Evolutionary conservation across 495 filamentous ascomycete species (phyloP).

Genomic region (Barbatosphaeria neglecta): DNA sequence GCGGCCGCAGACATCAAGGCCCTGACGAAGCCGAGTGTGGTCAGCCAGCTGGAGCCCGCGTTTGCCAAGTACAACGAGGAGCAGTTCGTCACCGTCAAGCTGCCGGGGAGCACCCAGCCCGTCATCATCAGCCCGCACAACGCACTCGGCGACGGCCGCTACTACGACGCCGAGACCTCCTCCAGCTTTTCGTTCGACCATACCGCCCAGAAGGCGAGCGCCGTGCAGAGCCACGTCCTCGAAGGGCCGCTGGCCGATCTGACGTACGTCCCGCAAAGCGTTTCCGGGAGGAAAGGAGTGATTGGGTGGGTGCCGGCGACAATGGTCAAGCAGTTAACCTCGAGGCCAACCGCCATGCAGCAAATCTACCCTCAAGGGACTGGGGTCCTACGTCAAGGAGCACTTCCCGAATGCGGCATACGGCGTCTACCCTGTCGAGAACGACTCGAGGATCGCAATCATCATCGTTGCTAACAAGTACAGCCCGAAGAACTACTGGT

Average conservation of each 20-base stretch:
- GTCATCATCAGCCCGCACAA: constrained; percentile 84
- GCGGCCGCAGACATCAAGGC: constrained; percentile 66
- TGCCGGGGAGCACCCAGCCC: constrained; percentile 72
- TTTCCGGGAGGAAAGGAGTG: no score
- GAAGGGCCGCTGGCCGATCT: constrained; percentile 71
- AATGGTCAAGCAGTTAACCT: no score
- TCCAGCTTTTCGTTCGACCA: constrained; percentile 86
- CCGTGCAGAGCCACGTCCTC: constrained; percentile 63
- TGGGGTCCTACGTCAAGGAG: constrained; percentile 69
- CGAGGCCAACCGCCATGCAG: constrained; percentile 22
- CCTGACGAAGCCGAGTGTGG: constrained; percentile 57
- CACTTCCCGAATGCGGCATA: constrained; percentile 77
- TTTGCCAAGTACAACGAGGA: constrained; percentile 94
- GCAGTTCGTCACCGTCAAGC: constrained; percentile 78
- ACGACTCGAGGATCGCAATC: constrained; percentile 66
- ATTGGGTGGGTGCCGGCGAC: no score
- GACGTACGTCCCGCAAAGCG: no score
- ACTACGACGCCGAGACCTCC: constrained; percentile 78
- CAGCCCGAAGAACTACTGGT: constrained; percentile 96
- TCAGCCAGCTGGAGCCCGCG: constrained; percentile 62
- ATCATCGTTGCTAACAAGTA: constrained; percentile 90
- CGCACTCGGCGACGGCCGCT: constrained; percentile 61
- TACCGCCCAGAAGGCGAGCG: constrained; percentile 75
- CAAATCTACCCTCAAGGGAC: constrained; percentile 67
- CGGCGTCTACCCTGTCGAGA: constrained; percentile 68